These are phyloP conservation scores for Canavalia gladiata DNA, from an alignment of 306 rosid genomes.

Conservation along the genomic window DNA sequence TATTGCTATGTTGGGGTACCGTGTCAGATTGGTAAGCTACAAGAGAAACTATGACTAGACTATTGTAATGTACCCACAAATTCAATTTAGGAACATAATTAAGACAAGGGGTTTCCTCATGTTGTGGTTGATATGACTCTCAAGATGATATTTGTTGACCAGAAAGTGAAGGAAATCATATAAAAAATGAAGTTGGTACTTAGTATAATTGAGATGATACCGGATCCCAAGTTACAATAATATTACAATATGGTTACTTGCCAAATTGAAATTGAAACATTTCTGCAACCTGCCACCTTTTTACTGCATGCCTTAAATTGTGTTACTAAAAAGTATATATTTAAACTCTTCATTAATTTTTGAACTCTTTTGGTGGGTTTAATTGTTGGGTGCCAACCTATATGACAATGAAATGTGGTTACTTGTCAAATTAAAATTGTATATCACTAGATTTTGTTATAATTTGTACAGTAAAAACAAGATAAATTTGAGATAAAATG, in stretches of 20 bases:
- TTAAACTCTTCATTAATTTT: not conserved
- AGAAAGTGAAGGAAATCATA: constrained; percentile 14
- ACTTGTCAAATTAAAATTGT: constrained; percentile 51
- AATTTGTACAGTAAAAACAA: too few species aligned
- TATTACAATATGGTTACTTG: constrained; percentile 40
- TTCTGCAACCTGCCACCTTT: constrained; percentile 21
- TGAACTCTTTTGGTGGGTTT: constrained; percentile 7
- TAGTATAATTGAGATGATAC: not conserved
- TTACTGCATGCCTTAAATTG: constrained; percentile 19
- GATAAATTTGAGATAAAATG: too few species aligned
- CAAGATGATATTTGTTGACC: constrained; percentile 40
- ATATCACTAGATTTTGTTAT: constrained; percentile 22
- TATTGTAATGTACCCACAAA: not conserved
- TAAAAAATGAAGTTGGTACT: not conserved
- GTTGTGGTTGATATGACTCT: constrained; percentile 29
- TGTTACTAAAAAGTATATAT: not conserved
- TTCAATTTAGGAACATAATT: constrained; percentile 25
- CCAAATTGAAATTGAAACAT: constrained; percentile 19
- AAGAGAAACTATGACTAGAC: not conserved
- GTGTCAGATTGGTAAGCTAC: constrained; percentile 44
- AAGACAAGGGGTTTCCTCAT: not conserved
- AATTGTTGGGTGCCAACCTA: not conserved
- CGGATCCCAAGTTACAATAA: not conserved
- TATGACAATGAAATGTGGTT: constrained; percentile 41
- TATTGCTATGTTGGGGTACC: constrained; percentile 18